Evolutionary conservation across 2,329 filamentous ascomycete species (phyloP), one percentile per base, ranked within the genome.

Genomic region (Pyrenochaeta sp.): DNA sequence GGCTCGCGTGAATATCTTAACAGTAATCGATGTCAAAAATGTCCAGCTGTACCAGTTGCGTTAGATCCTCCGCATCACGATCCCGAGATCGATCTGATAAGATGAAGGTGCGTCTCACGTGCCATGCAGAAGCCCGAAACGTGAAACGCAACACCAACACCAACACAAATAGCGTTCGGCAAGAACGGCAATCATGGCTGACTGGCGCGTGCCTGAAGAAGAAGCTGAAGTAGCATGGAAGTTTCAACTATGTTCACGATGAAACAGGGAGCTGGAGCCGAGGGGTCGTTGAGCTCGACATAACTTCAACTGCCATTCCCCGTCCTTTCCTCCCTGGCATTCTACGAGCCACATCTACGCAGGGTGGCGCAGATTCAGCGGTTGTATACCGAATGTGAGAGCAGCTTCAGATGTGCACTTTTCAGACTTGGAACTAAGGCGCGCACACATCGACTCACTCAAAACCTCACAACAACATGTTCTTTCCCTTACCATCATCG

Each of bases 31-130:
- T 19, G 24, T 32, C 19, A 10, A 3, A 22, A 42, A 42, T 22
- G 8, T 7, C n/a, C 12, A 6, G 39, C 19, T 34, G 32, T 42
- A 50, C 36, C 15, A 52, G 49, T 59, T 28, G 32, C 50, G 65
- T 62, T 66, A 69, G 65, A 67, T 69, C 60, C 54, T 62, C 64
- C 59, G 61, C 46, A 19, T 12, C 25, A 19, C 12, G 28, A 6
- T 5, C 15, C 55, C 50, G 47, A 54, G 42, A 62, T 64, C 53
- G 46, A 72, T 72, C 69, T 65, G 67, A 72, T 72, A 69, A 71
- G 68, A 71, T 69, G 59, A 65, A 62, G 19, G 25, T 42, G 36
- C 32, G 53, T 39, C 49, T 55, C 54, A 61, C 59, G 28, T 55
- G 48, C 15, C 12, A 13, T 5, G 39, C 47, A 34, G 0, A 19